Evolutionary conservation across 352 stramenopile species (phyloP), one percentile per base, ranked within the genome.

Genomic region (Aphanomyces stellatus): DNA sequence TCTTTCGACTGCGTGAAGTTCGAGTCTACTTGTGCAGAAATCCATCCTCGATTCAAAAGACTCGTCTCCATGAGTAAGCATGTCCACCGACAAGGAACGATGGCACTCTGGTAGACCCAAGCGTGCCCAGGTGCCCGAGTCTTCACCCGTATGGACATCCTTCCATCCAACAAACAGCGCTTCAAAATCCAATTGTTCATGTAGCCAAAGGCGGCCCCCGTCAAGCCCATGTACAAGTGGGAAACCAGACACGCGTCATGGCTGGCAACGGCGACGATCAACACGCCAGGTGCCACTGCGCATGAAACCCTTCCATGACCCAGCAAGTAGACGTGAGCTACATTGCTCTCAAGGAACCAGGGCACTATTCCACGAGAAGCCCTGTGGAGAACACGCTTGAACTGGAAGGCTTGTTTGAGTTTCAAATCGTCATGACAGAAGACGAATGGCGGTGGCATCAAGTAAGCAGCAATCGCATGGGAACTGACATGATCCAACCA

Each of bases 341-440:
- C 60, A 42, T 67, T 35, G 27, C 46, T 28, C 60, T 48, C 11
- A 57, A 57, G 49, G 60, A 67, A 27, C 60, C 60, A 27, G 60
- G 60, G 6, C 60, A 67, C 28, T 67, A 57, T 27, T 56, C 60
- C 13, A 67, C 60, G 11, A n/a, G 33, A n/a, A 67, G 35, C 27
- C 60, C 60, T 17, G 60, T 67, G 27, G 34, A 55, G n/a, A 57
- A 67, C 33, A 67, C 60, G 24, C 41, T 67, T 13, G 40, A 59
- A 42, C 22, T 67, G 15, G 60, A 67, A 35, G 60, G 60, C 6
- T n/a, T 22, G 13, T 67, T 67, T 56, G 60, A 67, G 60, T 67
- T 67, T 57, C 60, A 67, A 27, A 67, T 67, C 60, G 31, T 67
- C 43, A 67, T 67, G 60, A 67, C 60, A 8, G 15, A 57, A 35